A percentile compares a stretch with the other conserved stretches of the same genome.
phyloP scores from a whole-genome alignment of 495 filamentous ascomycete species.

The Penicillium simplicissimum region DNA sequence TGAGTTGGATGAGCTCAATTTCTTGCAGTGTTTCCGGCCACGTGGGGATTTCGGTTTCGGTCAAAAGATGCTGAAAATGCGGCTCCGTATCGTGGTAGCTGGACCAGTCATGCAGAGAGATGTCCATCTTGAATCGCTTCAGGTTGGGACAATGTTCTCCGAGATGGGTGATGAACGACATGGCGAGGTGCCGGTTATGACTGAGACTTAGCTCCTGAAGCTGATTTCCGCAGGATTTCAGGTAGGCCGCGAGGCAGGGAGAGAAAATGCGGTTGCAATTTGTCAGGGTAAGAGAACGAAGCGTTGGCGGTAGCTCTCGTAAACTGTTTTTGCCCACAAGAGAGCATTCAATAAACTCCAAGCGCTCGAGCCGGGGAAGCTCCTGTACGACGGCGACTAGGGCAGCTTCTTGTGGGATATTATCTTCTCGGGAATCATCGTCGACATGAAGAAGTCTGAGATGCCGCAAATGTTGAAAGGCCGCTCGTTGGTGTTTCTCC shows the following conservation, averaged over 20 bases:
- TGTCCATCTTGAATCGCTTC: slow-evolving; percentile 68
- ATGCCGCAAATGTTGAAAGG: slow-evolving; percentile 60
- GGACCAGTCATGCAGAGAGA: slow-evolving; percentile 63
- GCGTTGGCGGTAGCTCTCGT: slow-evolving; percentile 57
- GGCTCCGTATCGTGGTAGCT: slow-evolving; percentile 69
- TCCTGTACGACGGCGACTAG: slow-evolving; percentile 58
- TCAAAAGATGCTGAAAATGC: slow-evolving; percentile 64
- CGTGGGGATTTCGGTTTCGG: slow-evolving; percentile 58
- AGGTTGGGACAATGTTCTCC: slow-evolving; percentile 64
- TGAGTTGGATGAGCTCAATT: slow-evolving; percentile 72
- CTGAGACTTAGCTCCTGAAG: slow-evolving; percentile 66
- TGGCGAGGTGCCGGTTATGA: slow-evolving; percentile 73
- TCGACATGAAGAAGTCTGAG: slow-evolving; percentile 64
- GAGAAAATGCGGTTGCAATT: slow-evolving; percentile 73
- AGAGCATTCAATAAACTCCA: slow-evolving; percentile 68
- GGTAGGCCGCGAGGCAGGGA: slow-evolving; percentile 56
- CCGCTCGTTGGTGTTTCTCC: slow-evolving; percentile 52
- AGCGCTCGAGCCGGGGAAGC: slow-evolving; percentile 59
- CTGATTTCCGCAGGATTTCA: slow-evolving; percentile 60
- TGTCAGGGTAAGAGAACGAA: slow-evolving; percentile 66
- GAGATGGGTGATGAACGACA: slow-evolving; percentile 67
- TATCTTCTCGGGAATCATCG: slow-evolving; percentile 16
- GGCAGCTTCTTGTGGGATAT: slow-evolving; percentile 40
- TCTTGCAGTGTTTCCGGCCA: slow-evolving; percentile 72
- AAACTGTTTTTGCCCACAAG: slow-evolving; percentile 62